phyloP scores from a whole-genome alignment of 1,284 basidiomycete genomes.

The Mycena citricolor region DNA sequence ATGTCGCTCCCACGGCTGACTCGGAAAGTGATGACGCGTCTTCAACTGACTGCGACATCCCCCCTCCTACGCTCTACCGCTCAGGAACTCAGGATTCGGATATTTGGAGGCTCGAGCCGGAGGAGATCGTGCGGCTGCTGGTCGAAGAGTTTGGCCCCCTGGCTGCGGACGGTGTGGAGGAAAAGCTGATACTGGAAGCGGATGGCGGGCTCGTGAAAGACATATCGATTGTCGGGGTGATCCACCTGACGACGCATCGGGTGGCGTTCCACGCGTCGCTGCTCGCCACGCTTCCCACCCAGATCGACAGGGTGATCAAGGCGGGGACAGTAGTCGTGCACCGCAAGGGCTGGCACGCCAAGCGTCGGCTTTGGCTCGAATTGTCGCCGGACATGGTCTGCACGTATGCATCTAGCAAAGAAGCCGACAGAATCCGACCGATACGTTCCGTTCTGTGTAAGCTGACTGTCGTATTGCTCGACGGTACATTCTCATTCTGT shows the following conservation, averaged over 20 bases:
- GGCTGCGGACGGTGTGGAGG: slow-evolving; percentile 43
- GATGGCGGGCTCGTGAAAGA: slow-evolving; percentile 41
- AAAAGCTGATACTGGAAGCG: slow-evolving; percentile 52
- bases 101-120: slow-evolving; percentile 34
- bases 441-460: slow-evolving; percentile 52
- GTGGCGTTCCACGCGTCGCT: slow-evolving; percentile 66
- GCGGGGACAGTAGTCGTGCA: slow-evolving; percentile 55
- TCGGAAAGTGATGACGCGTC: too few species aligned
- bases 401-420: slow-evolving; percentile 54
- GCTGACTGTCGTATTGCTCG: slow-evolving; percentile 26
- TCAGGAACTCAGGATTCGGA: slow-evolving; percentile 26
- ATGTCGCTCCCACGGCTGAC: slow-evolving; percentile 6
- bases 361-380: slow-evolving; percentile 65
- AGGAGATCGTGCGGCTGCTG: slow-evolving; percentile 41
- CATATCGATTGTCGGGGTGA: slow-evolving; percentile 44
- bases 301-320: slow-evolving; percentile 41
- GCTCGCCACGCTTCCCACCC: slow-evolving; percentile 42
- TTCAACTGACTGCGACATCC: slow-evolving; percentile 3
- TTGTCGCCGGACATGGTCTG: slow-evolving; percentile 62
- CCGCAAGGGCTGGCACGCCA: slow-evolving; percentile 41
- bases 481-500: slow-evolving; percentile 19
- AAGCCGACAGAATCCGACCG: slow-evolving; percentile 55
- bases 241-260: slow-evolving; percentile 67
- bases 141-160: slow-evolving; percentile 49
- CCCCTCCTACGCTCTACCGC: slow-evolving; percentile 18